Evolutionary conservation across 1,139 yeast genomes (phyloP), one percentile per base, ranked within the genome.

Genomic region (Wickerhamomyces sp.): DNA sequence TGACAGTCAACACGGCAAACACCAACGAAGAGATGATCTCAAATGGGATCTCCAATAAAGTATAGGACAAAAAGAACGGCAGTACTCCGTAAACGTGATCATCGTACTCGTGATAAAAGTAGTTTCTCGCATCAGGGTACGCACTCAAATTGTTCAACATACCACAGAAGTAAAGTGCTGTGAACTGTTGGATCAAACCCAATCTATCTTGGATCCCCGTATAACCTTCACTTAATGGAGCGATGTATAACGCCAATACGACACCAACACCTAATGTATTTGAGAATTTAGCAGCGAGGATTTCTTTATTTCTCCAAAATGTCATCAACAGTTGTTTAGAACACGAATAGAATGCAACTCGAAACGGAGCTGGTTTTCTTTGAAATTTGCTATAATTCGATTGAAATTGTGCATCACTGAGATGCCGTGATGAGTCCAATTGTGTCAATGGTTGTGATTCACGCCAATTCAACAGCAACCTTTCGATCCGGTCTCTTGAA

Each of bases 121-220:
- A 75, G 43, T 82, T 72, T 45, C 91, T 64, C 49, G 86, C 93
- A 12, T 65, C 58, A 2, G 95, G 95, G 52, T 81, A 87, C 9
- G 83, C 69, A 4, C 91, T 74, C 49, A 86, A 61, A 51, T 86
- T 86, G 49, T 82, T 84, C 33, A 87, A 65, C 72, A 86, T 77
- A 1, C 96, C 95, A 33, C 80, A 78, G 54, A 79, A 87, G 50
- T 82, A 86, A 31, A 86, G 56, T 14, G 88, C 77, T 16, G 81
- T 66, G 4, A 80, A 70, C 52, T 84, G 88, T 56, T 86, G 95
- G 4, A 82, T 68, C 33, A 86, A 58, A 3, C 95, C 95, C 18
- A 87, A 59, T 43, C 94, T 63, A 54, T 86, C 75, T 26, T 63
- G 63, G 14, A 84, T 66, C 26, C 93, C 83, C 12, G 73, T 68